These are phyloP conservation scores for Aspergillus novoparasiticus DNA, from an alignment of 2,329 filamentous ascomycete genomes.

Conservation along the genomic window DNA sequence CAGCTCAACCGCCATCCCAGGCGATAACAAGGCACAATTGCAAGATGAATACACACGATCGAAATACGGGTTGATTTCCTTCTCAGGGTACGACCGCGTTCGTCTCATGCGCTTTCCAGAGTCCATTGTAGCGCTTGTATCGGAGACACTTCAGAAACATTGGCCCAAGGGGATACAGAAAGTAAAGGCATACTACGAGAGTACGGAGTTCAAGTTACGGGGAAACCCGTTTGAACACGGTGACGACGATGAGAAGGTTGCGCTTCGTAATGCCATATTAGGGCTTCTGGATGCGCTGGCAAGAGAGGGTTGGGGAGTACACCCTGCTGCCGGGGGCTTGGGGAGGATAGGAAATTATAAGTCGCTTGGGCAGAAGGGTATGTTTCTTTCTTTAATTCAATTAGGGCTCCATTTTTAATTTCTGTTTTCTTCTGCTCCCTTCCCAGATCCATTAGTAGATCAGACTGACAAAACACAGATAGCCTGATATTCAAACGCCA, in stretches of 20 bases:
- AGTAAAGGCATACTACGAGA: background rate
- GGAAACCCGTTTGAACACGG: background rate
- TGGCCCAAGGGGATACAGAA: background rate
- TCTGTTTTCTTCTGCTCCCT: background rate
- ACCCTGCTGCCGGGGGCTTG: background rate
- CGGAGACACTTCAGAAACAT: background rate
- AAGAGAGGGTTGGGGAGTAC: background rate
- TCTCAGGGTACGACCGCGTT: background rate
- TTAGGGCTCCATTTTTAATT: background rate
- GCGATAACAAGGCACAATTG: background rate
- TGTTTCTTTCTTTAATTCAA: too few relatives aligned
- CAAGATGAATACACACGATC: background rate
- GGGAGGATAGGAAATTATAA: background rate
- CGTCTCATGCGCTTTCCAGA: background rate
- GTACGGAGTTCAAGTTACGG: background rate
- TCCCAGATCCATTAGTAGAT: background rate
- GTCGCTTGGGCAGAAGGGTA: background rate
- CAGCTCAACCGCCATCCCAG: background rate
- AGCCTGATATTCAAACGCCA: background rate
- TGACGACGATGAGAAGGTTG: background rate
- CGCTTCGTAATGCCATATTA: background rate
- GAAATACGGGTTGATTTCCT: background rate
- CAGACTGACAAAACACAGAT: background rate
- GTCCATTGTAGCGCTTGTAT: background rate
- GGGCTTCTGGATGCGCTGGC: background rate